Evolutionary conservation across 345 rosid species (phyloP).

Genomic region (Linum lewisii): DNA sequence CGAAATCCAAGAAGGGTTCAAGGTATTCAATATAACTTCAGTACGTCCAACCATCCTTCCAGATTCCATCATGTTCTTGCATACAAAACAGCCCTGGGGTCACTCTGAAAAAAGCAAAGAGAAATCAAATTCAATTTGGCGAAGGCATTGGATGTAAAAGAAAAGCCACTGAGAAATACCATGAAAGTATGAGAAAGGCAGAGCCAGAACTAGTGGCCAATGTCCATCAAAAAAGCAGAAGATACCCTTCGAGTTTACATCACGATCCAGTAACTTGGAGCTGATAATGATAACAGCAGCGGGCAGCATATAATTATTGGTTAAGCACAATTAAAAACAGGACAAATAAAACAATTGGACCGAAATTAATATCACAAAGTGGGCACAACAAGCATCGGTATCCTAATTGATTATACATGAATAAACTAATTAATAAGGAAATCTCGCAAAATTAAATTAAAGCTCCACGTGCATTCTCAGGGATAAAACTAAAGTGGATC

Average conservation of each 20-base stretch:
- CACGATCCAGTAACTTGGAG: constrained; percentile 61
- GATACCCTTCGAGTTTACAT: constrained; percentile 68
- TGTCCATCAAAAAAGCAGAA: not conserved
- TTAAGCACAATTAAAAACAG: not conserved
- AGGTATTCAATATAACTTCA: constrained; percentile 60
- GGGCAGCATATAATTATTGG: constrained; percentile 6
- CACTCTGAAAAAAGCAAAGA: constrained; percentile 43
- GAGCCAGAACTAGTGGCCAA: constrained; percentile 2
- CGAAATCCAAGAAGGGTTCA: constrained; percentile 73
- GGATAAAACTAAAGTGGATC: too few relatives aligned
- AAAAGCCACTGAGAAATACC: not conserved
- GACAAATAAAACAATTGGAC: not conserved
- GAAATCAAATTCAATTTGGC: not conserved
- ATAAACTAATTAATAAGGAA: not conserved
- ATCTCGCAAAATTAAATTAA: too few relatives aligned
- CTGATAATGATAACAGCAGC: constrained; percentile 63
- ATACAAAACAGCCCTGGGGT: constrained; percentile 66
- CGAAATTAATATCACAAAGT: not conserved
- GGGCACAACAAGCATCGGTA: not conserved
- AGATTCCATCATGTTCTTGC: constrained; percentile 52
- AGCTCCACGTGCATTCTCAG: too few relatives aligned
- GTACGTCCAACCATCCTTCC: constrained; percentile 83
- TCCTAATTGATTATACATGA: not conserved
- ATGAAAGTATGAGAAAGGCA: not conserved
- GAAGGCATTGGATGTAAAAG: not conserved